Evolutionary conservation across 768 basidiomycete species (phyloP), one percentile per base, ranked within the genome.

Genomic region (Leccinum arenicola): DNA sequence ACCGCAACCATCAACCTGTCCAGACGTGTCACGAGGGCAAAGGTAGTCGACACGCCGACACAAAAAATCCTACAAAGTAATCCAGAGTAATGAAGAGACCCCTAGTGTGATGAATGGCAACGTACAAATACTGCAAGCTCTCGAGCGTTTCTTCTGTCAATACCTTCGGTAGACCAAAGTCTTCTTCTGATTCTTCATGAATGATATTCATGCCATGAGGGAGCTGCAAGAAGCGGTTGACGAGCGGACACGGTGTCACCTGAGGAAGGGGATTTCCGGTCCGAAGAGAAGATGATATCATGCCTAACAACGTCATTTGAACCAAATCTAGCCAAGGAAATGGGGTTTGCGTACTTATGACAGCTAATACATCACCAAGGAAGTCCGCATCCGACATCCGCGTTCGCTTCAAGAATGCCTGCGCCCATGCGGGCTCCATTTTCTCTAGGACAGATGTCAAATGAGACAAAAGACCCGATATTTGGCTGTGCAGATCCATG

Each of bases 321-420:
- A n/a, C 21, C 43, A 61, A 25, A 0, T 14, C 11, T 56, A 29
- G 1, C 55, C 5, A 33, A 33, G 15, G 17, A 61, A 43, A 52
- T 29, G 35, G 11, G 25, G 21, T 40, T 14, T 43, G 67, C 83
- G 52, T 60, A 88, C 89, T 87, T 58, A 94, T 85, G 7, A 94
- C 89, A 10, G 92, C 89, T 4, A 95, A 78, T 7, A 93, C 79
- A 57, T 94, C 92, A 1, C 93, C 93, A 62, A 94, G 86, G 64
- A 95, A 95, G 62, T 86, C 84, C 0, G 87, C 79, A 67, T 95
- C 91, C 36, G 86, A 75, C 59, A 95, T 82, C 11, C 90, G 78
- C 0, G 91, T 90, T 33, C 92, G 76, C 19, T 82, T 81, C 17
- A 95, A 78, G 62, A 94, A 85, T 0, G 92, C 92, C 11, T 80